Conservation (phyloP, 257 asterid genomes). For the Capsicum chinense region DNA sequence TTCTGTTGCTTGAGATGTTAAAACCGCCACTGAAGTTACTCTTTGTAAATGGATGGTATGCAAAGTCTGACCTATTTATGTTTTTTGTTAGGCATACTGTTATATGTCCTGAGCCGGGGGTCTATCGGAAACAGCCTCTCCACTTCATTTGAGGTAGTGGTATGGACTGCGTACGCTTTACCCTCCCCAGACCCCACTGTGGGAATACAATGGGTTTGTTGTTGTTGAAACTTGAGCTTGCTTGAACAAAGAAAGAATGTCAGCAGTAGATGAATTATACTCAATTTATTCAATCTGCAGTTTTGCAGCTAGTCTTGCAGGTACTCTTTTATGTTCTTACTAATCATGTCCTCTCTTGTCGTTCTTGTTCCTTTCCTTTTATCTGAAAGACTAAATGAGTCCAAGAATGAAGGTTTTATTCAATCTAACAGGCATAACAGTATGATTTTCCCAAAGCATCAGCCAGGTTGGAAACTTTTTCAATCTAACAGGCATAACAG, state of each 20-base stretch:
- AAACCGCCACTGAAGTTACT: too few relatives aligned
- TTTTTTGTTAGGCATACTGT: too few relatives aligned
- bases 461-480: not conserved
- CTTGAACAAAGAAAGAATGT: constrained; percentile 21
- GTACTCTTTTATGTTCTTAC: constrained; percentile 38
- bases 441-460: not conserved
- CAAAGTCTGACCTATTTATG: too few relatives aligned
- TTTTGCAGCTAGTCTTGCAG: constrained; percentile 79
- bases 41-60: too few relatives aligned
- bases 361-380: not conserved
- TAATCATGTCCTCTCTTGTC: not conserved
- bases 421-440: not conserved
- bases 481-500: not conserved
- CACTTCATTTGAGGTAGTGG: too few relatives aligned
- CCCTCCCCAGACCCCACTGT: too few relatives aligned
- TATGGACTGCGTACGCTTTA: too few relatives aligned
- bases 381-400: not conserved
- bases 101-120: too few relatives aligned
- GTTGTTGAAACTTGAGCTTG: not conserved
- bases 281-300: constrained; percentile 61
- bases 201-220: too few relatives aligned
- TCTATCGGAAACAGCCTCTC: too few relatives aligned
- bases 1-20: too few relatives aligned
- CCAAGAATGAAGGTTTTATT: not conserved
- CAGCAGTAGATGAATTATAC: constrained; percentile 38